A percentile compares a stretch with the other conserved stretches of the same genome.
phyloP scores from a whole-genome alignment of 306 rosid species.

The Calophaca sinica region DNA sequence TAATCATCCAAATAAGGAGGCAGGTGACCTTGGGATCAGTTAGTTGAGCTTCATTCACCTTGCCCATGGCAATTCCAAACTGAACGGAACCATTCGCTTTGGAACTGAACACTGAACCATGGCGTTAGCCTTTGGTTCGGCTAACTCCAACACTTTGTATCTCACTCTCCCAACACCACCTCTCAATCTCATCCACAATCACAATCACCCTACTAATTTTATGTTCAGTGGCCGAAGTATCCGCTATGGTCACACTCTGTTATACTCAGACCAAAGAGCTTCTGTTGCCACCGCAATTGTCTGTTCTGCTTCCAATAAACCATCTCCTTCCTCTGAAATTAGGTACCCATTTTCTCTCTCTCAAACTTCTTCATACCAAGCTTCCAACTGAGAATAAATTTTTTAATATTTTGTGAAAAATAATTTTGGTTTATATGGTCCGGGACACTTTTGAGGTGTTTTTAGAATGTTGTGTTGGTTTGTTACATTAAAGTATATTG shows the following conservation, averaged over 20 bases:
- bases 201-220: slow-evolving; percentile 17
- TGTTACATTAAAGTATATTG: not conserved
- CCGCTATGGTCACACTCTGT: slow-evolving; percentile 30
- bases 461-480: not conserved
- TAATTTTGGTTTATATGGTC: too few relatives aligned
- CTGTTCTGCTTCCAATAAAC: slow-evolving; percentile 79
- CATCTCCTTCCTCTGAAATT: slow-evolving; percentile 67
- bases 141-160: slow-evolving; percentile 43
- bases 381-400: not conserved
- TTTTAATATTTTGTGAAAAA: not conserved
- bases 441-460: too few relatives aligned
- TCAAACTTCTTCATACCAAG: not conserved
- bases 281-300: slow-evolving; percentile 48
- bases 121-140: slow-evolving; percentile 47
- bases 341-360: slow-evolving; percentile 59
- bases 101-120: slow-evolving; percentile 37
- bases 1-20: slow-evolving; percentile 57
- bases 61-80: slow-evolving; percentile 18
- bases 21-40: slow-evolving; percentile 32
- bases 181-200: slow-evolving; percentile 8
- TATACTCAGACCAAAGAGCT: slow-evolving; percentile 39
- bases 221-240: slow-evolving; percentile 18
- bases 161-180: slow-evolving; percentile 48
- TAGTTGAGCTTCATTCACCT: slow-evolving; percentile 5
- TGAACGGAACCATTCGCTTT: not conserved